Evolutionary conservation across 495 filamentous ascomycete genomes (phyloP).

Genomic region (Penicillium psychrofluorescens): DNA sequence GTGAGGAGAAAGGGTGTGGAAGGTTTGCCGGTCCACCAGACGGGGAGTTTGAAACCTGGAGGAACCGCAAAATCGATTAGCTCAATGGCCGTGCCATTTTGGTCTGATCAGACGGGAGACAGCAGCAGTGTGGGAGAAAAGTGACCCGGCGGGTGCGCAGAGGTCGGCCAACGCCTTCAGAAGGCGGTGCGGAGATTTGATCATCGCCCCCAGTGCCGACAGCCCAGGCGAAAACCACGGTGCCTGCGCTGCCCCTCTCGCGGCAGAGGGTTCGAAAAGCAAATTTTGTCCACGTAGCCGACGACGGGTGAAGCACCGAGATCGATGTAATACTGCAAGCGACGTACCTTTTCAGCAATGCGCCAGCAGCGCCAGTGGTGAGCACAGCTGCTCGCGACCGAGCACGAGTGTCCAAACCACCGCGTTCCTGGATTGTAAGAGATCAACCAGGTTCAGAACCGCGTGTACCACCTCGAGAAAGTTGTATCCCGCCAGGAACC

Average conservation of each 20-base stretch:
- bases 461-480: conserved; percentile 11
- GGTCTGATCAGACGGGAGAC: background rate
- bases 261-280: background rate
- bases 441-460: background rate
- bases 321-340: conserved; percentile 14
- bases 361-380: conserved; percentile 30
- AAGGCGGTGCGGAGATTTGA: conserved; percentile 46
- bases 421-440: conserved; percentile 11
- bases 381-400: conserved; percentile 33
- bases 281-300: background rate
- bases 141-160: conserved; percentile 15
- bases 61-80: conserved; percentile 13
- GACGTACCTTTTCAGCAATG: conserved; percentile 41
- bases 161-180: conserved; percentile 21
- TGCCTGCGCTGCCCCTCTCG: too few relatives aligned
- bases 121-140: conserved; percentile 7
- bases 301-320: background rate
- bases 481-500: conserved; percentile 5
- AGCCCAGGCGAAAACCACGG: background rate
- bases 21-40: conserved; percentile 13
- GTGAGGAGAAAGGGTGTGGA: conserved; percentile 13
- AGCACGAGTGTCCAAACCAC: conserved; percentile 26
- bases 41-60: conserved; percentile 8
- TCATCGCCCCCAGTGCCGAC: conserved; percentile 32
- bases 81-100: conserved; percentile 19